Base-by-base conservation (phyloP, 2,329 filamentous ascomycete genomes). In the Metarhizium rileyi region DNA sequence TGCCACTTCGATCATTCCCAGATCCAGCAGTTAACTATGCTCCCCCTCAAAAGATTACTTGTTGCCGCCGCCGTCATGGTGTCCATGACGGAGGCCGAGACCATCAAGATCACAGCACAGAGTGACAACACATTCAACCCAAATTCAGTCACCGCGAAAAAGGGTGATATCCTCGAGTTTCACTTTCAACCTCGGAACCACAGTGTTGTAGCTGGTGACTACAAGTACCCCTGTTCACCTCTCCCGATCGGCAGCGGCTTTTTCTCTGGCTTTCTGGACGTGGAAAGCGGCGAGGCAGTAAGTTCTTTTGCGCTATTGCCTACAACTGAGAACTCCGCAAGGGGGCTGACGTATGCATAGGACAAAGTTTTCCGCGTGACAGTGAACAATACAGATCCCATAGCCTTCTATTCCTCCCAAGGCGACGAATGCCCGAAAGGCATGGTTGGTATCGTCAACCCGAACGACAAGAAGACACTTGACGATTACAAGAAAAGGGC, bases 371-470 rank as follows among this genome's bases (percentile, higher is more conserved):
- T 68, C 57, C 60, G 59, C 48, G 63, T 70, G 49, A 59, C 52
- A 2, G 46, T 69, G 50, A 61, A 62, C 46, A 53, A 59, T 52
- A 63, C 60, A 5, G 59, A 66, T 1, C 63, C 66, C 28, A 59
- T 63, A 8, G 57, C 59, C n/a, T 68, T 69, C 56, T 69, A 68
- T 53, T 70, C 67, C n/a, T 65, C 64, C 6, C 65, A 67, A 40
- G 63, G 58, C n/a, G 56, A 61, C 25, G 65, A 70, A 46, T 69
- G 67, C 51, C 50, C 64, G 20, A 48, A 54, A 12, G 67, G 67
- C 47, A 70, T 70, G 67, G 65, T 67, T n/a, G 67, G 64, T 50
- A 66, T 68, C 47, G 58, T 70, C 52, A 70, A 68, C 54, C 60
- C 62, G 22, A 57, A 54, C 41, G 52, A 47, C 36, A 57, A 61